Base-by-base conservation (phyloP, 2,329 filamentous ascomycete genomes). In the Neofusicoccum laricinum region DNA sequence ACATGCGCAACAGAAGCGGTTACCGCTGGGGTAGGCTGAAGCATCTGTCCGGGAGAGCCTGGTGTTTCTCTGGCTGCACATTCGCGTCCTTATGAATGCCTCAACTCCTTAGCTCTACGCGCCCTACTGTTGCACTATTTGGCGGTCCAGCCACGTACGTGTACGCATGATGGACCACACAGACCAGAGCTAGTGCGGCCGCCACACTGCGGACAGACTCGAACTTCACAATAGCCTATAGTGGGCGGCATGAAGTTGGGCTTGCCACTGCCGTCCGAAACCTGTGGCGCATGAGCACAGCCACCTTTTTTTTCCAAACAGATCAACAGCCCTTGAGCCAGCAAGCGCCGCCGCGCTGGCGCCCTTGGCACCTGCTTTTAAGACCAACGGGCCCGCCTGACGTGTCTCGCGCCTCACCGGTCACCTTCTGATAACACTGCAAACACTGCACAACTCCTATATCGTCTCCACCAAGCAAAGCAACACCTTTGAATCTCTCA, bases 401-500 rank as follows among this genome's bases (percentile, higher is more conserved):
- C 55, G 55, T 59, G 55, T 46, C 32, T 38, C 15, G n/a, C 30
- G 25, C 40, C 11, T 38, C 46, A 40, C 49, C 53, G 38, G 34
- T 45, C 64, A 57, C 30, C 45, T n/a, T 62, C 45, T 41, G 51
- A 21, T 8, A 41, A 19, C 7, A 41, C 41, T 34, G 40, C 55
- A 15, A 21, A 59, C 30, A 48, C 7, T 45, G 3, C 17, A 11
- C n/a, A 32, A 15, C 25, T 41, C 41, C 48, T 48, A n/a, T 57
- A 32, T 41, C 34, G 21, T 34, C 45, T 43, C 32, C 48, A 65
- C 63, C 50, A 40, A 62, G 40, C 25, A 41, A 21, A 19, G 12
- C 57, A 66, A 34, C 61, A 55, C 8, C 21, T 17, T 34, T 64
- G 61, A 64, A 65, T 11, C 36, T 45, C 12, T 30, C 62, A 67